These are phyloP conservation scores for Tricholoma bakamatsutake DNA, from an alignment of 768 basidiomycete genomes.

Conservation along the genomic window DNA sequence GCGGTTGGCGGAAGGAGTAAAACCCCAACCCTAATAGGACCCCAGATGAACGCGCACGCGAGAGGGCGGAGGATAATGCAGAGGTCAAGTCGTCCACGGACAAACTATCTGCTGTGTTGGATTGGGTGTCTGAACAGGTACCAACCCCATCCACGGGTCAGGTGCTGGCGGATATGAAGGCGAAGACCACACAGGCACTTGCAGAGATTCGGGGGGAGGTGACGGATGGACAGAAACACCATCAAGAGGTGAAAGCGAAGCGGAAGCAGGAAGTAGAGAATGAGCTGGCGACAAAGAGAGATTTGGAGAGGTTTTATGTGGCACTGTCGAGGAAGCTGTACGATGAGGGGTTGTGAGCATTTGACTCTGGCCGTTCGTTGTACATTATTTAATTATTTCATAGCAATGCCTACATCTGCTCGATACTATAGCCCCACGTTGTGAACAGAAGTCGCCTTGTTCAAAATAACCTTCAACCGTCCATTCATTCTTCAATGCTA, in stretches of 20 bases:
- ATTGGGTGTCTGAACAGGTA: constrained; percentile 74
- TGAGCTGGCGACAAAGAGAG: constrained; percentile 61
- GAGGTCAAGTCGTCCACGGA: constrained; percentile 64
- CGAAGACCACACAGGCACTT: not conserved
- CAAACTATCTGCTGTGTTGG: constrained; percentile 66
- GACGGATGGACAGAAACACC: constrained; percentile 13
- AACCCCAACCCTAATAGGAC: constrained; percentile 16
- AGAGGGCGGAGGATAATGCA: constrained; percentile 34
- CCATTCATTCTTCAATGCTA: too few species aligned
- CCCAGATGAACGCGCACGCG: constrained; percentile 14
- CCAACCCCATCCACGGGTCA: constrained; percentile 28
- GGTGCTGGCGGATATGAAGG: constrained; percentile 8
- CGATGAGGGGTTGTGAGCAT: constrained; percentile 75
- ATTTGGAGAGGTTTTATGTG: constrained; percentile 86
- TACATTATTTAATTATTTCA: not conserved
- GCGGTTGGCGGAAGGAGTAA: constrained; percentile 56
- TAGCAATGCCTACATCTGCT: not conserved
- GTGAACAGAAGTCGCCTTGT: not conserved
- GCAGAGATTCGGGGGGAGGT: constrained; percentile 19
- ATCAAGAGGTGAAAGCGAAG: constrained; percentile 22
- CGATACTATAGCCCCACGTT: not conserved
- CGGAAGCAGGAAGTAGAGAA: constrained; percentile 25
- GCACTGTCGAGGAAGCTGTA: constrained; percentile 86
- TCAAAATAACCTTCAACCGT: too few species aligned
- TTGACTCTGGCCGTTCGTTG: not conserved